A percentile compares a stretch with the other conserved stretches of the same genome.
Evolutionary conservation across 805 yeast species (phyloP).

Genomic region (Saturnispora kantuleensis): DNA sequence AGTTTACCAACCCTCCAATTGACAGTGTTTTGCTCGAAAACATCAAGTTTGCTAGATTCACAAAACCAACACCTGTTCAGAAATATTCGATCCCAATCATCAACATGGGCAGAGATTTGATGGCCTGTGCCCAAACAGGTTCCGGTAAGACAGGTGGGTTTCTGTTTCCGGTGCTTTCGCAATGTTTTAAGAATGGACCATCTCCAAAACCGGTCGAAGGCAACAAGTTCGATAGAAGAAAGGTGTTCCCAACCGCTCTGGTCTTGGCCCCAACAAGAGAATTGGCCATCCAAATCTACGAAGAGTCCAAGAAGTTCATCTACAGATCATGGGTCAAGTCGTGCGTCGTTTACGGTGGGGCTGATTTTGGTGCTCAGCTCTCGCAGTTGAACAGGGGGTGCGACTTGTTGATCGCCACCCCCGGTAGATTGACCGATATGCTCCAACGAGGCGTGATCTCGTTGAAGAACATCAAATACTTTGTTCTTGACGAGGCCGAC

Average conservation of each 20-base stretch:
- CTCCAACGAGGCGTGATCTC: slow-evolving; percentile 93
- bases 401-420: slow-evolving; percentile 94
- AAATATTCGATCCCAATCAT: slow-evolving; percentile 79
- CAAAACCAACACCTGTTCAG: slow-evolving; percentile 95
- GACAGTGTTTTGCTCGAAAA: slow-evolving; percentile 79
- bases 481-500: slow-evolving; percentile 98
- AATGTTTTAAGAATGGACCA: slow-evolving; percentile 86
- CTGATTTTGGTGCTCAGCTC: slow-evolving; percentile 82
- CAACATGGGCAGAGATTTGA: slow-evolving; percentile 60
- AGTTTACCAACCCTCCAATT: slow-evolving; percentile 88
- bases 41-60: slow-evolving; percentile 79
- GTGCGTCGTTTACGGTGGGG: slow-evolving; percentile 97
- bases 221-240: slow-evolving; percentile 47
- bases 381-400: slow-evolving; percentile 88
- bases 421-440: slow-evolving; percentile 96
- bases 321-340: slow-evolving; percentile 98
- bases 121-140: slow-evolving; percentile 98
- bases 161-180: slow-evolving; percentile 92
- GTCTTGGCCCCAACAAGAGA: slow-evolving; percentile 99
- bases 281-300: slow-evolving; percentile 92
- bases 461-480: slow-evolving; percentile 77
- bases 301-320: slow-evolving; percentile 89
- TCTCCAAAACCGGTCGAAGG: slow-evolving; percentile 41
- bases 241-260: slow-evolving; percentile 89
- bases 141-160: slow-evolving; percentile 99